Evolutionary conservation across 2,329 filamentous ascomycete genomes (phyloP).

Genomic region (Dactylellina drechsleri): DNA sequence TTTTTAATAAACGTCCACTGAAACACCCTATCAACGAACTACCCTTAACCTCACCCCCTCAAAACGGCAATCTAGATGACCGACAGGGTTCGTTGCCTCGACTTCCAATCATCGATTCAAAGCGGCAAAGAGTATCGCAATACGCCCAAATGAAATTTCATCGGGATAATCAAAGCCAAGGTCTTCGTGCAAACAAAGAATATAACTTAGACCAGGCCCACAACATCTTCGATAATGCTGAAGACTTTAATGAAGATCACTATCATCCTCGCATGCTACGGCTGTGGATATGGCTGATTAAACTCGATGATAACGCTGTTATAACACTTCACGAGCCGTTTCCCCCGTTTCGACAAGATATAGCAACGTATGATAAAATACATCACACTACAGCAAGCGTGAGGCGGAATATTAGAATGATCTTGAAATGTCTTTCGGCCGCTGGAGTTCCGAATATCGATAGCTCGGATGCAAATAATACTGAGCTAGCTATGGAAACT

Average conservation of each 20-base stretch:
- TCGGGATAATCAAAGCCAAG: slow-evolving; percentile 24
- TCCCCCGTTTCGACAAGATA: slow-evolving; percentile 60
- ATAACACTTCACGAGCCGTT: slow-evolving; percentile 63
- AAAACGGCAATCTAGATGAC: slow-evolving; percentile 13
- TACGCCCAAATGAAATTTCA: slow-evolving; percentile 48
- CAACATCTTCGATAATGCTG: slow-evolving; percentile 45
- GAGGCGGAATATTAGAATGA: slow-evolving; percentile 57
- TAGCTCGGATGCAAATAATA: slow-evolving; percentile 64
- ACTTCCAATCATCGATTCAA: slow-evolving; percentile 41
- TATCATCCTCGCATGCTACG: slow-evolving; percentile 62
- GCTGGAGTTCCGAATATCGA: slow-evolving; percentile 62
- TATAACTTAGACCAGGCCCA: slow-evolving; percentile 37
- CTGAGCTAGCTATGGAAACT: slow-evolving; percentile 61
- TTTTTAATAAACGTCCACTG: slow-evolving; percentile 9
- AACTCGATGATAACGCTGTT: slow-evolving; percentile 62
- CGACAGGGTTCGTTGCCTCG: slow-evolving; percentile 38
- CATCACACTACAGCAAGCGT: slow-evolving; percentile 56
- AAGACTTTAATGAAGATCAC: slow-evolving; percentile 37
- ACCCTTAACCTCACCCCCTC: slow-evolving; percentile 11
- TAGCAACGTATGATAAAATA: slow-evolving; percentile 21
- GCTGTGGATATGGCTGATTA: slow-evolving; percentile 66
- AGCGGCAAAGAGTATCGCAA: slow-evolving; percentile 46
- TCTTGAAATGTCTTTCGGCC: slow-evolving; percentile 57
- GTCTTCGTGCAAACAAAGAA: slow-evolving; percentile 36
- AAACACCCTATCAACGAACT: slow-evolving; percentile 24